phyloP scores from a whole-genome alignment of 148 eudicot genomes.

The Talinum fruticosum region DNA sequence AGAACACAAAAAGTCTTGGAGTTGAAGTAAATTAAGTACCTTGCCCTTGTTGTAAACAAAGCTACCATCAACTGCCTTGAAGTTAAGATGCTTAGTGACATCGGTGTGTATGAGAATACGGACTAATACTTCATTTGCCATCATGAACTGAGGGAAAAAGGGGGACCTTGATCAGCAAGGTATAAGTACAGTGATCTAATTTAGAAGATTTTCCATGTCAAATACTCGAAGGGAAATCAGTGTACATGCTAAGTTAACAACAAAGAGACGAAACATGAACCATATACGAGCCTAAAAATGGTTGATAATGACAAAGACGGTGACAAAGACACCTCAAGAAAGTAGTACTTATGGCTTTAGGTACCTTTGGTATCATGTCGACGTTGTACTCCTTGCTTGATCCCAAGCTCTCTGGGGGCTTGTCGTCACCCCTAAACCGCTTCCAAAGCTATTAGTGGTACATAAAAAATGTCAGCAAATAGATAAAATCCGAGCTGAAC shows the following conservation, averaged over 20 bases:
- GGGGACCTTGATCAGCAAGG: not conserved
- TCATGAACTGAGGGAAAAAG: conserved; percentile 59
- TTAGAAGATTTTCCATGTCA: not conserved
- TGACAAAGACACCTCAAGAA: not conserved
- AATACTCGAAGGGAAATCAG: not conserved
- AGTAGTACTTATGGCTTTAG: not conserved
- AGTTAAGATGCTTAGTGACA: conserved; percentile 75
- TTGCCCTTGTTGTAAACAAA: conserved; percentile 83
- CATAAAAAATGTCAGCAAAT: not conserved
- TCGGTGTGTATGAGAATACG: conserved; percentile 60
- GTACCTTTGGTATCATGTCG: conserved; percentile 88
- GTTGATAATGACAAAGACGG: too few relatives aligned
- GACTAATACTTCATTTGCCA: conserved; percentile 79
- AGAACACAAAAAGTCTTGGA: not conserved
- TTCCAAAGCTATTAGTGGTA: conserved; percentile 55
- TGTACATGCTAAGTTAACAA: not conserved
- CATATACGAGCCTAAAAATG: not conserved
- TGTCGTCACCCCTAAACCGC: conserved; percentile 60
- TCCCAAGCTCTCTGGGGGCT: conserved; percentile 58
- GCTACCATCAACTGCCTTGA: conserved; percentile 90
- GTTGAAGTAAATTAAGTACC: conserved; percentile 29
- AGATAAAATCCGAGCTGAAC: not conserved
- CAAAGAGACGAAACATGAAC: not conserved
- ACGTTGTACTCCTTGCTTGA: conserved; percentile 77
- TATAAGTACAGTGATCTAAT: not conserved